Percentiles rank a stretch among this genome's conserved stretches.
phyloP scores from a whole-genome alignment of 2,329 filamentous ascomycete genomes.

The Biscogniauxia sp. region DNA sequence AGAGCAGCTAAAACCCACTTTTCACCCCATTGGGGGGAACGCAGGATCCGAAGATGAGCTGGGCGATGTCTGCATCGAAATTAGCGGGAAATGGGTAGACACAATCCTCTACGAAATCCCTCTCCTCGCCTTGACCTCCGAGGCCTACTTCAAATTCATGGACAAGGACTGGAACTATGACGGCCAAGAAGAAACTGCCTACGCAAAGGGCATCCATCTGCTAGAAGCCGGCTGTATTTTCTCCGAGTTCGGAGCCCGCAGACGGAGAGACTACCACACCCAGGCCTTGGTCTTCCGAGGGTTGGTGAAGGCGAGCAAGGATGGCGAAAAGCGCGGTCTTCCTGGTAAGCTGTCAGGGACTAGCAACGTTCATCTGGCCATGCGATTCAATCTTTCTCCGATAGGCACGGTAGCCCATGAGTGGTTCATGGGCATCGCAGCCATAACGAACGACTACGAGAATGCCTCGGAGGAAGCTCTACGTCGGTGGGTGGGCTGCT shows the following conservation, averaged over 20 bases:
- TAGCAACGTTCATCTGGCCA: conserved; percentile 95
- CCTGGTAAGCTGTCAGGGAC: conserved; percentile 79
- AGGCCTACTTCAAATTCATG: conserved; percentile 97
- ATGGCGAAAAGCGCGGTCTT: conserved; percentile 62
- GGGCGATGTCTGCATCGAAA: conserved; percentile 73
- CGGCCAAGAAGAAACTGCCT: conserved; percentile 82
- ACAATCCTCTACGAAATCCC: conserved; percentile 98
- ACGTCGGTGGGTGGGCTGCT: conserved; percentile 86
- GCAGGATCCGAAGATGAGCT: conserved; percentile 62
- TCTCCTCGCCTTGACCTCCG: conserved; percentile 83
- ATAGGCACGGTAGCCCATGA: conserved; percentile 92
- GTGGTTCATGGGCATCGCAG: conserved; percentile 99
- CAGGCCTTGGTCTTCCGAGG: conserved; percentile 90
- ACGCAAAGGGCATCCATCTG: conserved; percentile 73
- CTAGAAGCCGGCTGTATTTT: conserved; percentile 82
- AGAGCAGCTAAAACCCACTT: conserved; percentile 74
- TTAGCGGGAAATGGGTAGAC: conserved; percentile 84
- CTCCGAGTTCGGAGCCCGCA: conserved; percentile 89
- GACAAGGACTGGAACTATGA: conserved; percentile 90
- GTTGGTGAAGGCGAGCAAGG: conserved; percentile 73
- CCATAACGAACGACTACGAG: conserved; percentile 82
- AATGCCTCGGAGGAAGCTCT: conserved; percentile 81
- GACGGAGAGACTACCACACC: conserved; percentile 89
- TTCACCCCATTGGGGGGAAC: conserved; percentile 54
- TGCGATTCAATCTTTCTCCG: conserved; percentile 81